Evolutionary conservation across 352 stramenopile species (phyloP).

Genomic region (Blastocystis sp.): DNA sequence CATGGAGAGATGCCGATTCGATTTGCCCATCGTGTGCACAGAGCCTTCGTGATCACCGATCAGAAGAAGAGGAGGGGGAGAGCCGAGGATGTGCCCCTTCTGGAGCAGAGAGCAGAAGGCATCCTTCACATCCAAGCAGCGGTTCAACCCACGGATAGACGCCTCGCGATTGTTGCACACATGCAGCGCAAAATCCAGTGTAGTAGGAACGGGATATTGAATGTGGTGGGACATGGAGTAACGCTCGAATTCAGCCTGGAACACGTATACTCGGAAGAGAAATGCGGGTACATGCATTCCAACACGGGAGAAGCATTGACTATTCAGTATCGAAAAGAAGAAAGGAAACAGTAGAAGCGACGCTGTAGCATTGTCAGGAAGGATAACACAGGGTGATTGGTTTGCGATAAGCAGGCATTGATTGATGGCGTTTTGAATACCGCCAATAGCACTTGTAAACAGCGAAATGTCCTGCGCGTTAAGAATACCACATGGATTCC

Average conservation of each 20-base stretch:
- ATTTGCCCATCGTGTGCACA: background rate
- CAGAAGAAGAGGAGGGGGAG: background rate
- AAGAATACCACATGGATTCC: background rate
- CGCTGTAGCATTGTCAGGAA: constrained; percentile 12
- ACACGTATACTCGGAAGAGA: constrained; percentile 2
- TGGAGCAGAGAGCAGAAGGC: background rate
- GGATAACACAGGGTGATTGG: background rate
- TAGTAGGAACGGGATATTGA: background rate
- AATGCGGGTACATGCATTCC: background rate
- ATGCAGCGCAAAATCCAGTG: background rate
- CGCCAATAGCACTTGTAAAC: constrained; percentile 1
- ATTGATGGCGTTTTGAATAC: background rate
- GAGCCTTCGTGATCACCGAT: background rate
- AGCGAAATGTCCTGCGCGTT: background rate
- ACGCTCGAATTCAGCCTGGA: background rate
- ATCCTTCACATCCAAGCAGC: constrained; percentile 4
- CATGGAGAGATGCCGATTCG: constrained; percentile 8
- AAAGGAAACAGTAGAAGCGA: background rate
- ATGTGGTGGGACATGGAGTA: background rate
- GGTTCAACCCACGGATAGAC: background rate
- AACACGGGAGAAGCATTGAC: background rate
- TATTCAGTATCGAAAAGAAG: no score
- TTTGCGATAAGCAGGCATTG: background rate
- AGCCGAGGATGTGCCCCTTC: background rate
- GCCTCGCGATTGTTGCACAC: constrained; percentile 1